Conservation (phyloP, 1,284 basidiomycete genomes). For the Sporisorium reilianum region DNA sequence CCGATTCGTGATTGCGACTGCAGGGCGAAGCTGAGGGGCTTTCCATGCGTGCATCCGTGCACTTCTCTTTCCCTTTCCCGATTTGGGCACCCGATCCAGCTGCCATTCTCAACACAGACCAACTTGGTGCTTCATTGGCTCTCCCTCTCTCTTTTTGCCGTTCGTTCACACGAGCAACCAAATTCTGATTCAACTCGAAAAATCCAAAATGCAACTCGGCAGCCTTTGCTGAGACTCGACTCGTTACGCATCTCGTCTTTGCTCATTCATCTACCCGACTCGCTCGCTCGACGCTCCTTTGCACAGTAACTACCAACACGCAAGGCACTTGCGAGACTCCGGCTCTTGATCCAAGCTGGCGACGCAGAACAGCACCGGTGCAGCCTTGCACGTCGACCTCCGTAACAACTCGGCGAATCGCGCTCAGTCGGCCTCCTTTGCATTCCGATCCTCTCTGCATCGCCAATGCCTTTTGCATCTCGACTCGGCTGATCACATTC, state of each 20-base stretch:
- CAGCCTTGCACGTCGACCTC: neutral
- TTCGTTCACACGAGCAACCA: conserved; percentile 20
- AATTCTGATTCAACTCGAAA: neutral
- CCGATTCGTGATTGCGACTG: conserved; percentile 10
- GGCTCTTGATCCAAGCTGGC: neutral
- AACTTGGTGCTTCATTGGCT: neutral
- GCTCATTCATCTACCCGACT: too few relatives aligned
- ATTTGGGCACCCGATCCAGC: conserved; percentile 1
- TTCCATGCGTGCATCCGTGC: conserved; percentile 30
- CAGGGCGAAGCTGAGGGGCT: neutral
- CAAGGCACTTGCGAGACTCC: neutral
- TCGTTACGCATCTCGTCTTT: too few relatives aligned
- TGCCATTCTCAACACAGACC: conserved; percentile 13
- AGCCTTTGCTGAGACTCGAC: too few relatives aligned
- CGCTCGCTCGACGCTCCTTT: neutral
- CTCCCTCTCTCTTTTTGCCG: neutral
- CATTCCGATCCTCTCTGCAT: conserved; percentile 3
- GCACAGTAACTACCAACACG: neutral
- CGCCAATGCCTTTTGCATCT: conserved; percentile 1
- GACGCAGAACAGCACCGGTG: neutral
- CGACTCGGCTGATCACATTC: neutral
- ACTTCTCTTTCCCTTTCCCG: conserved; percentile 6
- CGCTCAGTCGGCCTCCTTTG: neutral
- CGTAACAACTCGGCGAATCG: neutral
- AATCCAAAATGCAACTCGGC: conserved; percentile 1